Conservation (phyloP, 208 protist genomes). For the Borovskyia barvae region DNA sequence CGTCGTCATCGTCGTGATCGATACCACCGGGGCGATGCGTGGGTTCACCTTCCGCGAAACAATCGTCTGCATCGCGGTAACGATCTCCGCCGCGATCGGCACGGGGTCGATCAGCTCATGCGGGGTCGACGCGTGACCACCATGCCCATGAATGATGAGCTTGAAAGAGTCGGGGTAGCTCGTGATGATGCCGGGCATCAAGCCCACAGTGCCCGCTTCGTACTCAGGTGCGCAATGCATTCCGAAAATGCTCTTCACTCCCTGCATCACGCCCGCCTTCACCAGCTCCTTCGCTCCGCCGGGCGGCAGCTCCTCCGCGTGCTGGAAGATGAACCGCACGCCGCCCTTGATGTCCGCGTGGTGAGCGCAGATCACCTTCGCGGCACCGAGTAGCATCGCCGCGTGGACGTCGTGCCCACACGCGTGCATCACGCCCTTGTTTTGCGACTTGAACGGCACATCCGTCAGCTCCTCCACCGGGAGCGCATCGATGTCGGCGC, state of each 20-base stretch:
- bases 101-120: constrained; percentile 60
- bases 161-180: constrained; percentile 45
- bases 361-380: constrained; percentile 60
- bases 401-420: constrained; percentile 71
- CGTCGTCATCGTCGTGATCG: constrained; percentile 46
- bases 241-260: constrained; percentile 59
- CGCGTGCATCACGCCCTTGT: constrained; percentile 65
- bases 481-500: constrained; percentile 72
- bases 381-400: constrained; percentile 68
- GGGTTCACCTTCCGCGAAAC: constrained; percentile 51
- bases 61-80: constrained; percentile 53
- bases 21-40: constrained; percentile 43
- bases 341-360: constrained; percentile 46
- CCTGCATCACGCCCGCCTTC: constrained; percentile 43
- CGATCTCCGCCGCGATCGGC: constrained; percentile 54
- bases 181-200: constrained; percentile 30
- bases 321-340: constrained; percentile 76
- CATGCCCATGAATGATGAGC: constrained; percentile 47
- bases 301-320: constrained; percentile 63
- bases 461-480: constrained; percentile 62
- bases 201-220: constrained; percentile 28
- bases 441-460: constrained; percentile 59
- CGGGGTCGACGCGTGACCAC: constrained; percentile 58
- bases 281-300: constrained; percentile 58
- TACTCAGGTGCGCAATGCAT: constrained; percentile 33